Base-by-base conservation (phyloP, 257 asterid species). In the Parsonsia alboflavescens region DNA sequence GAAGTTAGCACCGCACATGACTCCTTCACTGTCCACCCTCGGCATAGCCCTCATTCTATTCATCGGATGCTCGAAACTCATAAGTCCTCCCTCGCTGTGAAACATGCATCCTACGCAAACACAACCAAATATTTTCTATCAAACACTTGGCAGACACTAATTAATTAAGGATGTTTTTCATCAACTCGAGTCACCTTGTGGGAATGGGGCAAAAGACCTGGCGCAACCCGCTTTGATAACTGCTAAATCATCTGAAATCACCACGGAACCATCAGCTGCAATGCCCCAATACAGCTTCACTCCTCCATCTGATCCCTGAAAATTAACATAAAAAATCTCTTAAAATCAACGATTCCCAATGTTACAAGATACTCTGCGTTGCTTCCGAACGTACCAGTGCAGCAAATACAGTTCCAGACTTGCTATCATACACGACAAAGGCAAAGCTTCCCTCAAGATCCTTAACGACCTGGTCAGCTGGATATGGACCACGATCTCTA, bases 11-110 rank as follows among this genome's bases (percentile, higher is more conserved):
- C 98, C 98, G 71, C 98, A 89, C 76, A 89, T 76, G 0, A 65
- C 95, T 0, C 98, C 98, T 81, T 93, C 95, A 52, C 98, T 93
- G 24, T 93, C 98, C 13, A 93, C 85, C 75, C 98, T 76, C 1
- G 93, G 96, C 97, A 93, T 89, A 0, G 97, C 90, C 72, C 87
- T 81, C 65, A 93, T 77, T 84, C 79, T 89, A 61, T 93, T 79
- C 96, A 88, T 89, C 0, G 98, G 97, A 62, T 91, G 97, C 87
- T 93, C 97, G 7, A 93, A 93, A 84, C 91, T 93, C 97, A 87
- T 88, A 2, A 93, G 77, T 13, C 98, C 98, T 12, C 87, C 83
- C 54, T 91, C 97, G 19, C 96, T 88, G 24, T 89, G 97, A 76
- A 88, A 91, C 74, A 93, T 83, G 71, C 96, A 93, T 26, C 98